Evolutionary conservation across 371 early-diverging fungal species (phyloP).

Genomic region (Rhizopus stolonifer): DNA sequence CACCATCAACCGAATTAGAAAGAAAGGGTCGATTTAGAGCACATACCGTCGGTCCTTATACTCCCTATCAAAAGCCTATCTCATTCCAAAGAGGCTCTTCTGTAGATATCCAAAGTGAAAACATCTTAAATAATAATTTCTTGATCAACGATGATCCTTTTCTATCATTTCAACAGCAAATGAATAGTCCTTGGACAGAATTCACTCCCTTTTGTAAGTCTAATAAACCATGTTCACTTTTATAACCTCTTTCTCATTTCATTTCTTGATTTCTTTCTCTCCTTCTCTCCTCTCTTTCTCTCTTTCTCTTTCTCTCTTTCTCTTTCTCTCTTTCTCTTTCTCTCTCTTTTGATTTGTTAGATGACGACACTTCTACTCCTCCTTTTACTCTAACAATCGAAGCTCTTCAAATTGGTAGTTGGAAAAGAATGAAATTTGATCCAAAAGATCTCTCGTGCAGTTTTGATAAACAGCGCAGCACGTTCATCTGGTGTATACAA

Average conservation of each 20-base stretch:
- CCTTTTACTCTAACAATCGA: slow-evolving; percentile 10
- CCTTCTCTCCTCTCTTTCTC: too few relatives aligned
- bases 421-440: slow-evolving; percentile 68
- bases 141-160: not conserved
- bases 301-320: too few relatives aligned
- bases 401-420: slow-evolving; percentile 73
- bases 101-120: slow-evolving; percentile 2
- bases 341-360: too few relatives aligned
- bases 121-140: not conserved
- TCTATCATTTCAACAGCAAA: slow-evolving; percentile 1
- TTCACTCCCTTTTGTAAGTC: slow-evolving; percentile 19
- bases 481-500: slow-evolving; percentile 63
- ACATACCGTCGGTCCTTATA: slow-evolving; percentile 21
- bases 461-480: slow-evolving; percentile 56
- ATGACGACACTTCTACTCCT: slow-evolving; percentile 4
- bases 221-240: not conserved
- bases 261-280: too few relatives aligned
- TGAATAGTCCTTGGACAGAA: slow-evolving; percentile 14
- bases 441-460: slow-evolving; percentile 60
- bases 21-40: slow-evolving; percentile 16
- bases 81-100: slow-evolving; percentile 5
- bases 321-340: too few relatives aligned
- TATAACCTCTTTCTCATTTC: too few relatives aligned
- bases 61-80: not conserved
- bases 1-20: slow-evolving; percentile 6